Conservation (phyloP, 352 stramenopile species). For the Stramenopiles sp. region DNA sequence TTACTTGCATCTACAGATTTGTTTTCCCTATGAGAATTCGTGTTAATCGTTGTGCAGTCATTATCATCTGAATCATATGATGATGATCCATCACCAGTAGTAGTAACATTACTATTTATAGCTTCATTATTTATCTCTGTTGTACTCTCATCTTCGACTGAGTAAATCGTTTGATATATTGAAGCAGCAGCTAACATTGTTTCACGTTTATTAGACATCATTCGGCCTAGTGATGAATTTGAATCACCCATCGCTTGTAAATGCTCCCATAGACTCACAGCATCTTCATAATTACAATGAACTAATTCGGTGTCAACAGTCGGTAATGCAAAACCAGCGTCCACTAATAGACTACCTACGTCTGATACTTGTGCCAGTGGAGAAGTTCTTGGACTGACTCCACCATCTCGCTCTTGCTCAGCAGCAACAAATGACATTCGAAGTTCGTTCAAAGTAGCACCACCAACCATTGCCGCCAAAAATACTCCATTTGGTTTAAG, state of each 20-base stretch:
- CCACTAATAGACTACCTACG: conserved; percentile 50
- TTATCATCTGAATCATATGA: too few species aligned
- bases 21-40: too few species aligned
- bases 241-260: conserved; percentile 74
- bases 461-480: conserved; percentile 66
- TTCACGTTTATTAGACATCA: not conserved
- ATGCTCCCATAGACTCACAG: conserved; percentile 76
- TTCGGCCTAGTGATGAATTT: conserved; percentile 27
- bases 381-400: conserved; percentile 64
- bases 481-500: conserved; percentile 86
- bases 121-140: too few species aligned
- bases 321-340: conserved; percentile 57
- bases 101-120: too few species aligned
- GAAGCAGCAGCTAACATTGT: conserved; percentile 1
- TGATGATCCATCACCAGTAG: too few species aligned
- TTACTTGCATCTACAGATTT: too few species aligned
- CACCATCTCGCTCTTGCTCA: conserved; percentile 66
- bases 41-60: too few species aligned
- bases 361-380: conserved; percentile 78
- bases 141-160: too few species aligned
- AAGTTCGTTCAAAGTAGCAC: conserved; percentile 69
- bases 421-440: conserved; percentile 52
- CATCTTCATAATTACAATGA: conserved; percentile 58
- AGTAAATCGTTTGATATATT: too few species aligned
- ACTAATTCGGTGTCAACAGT: conserved; percentile 88